Conservation (phyloP, 2,329 filamentous ascomycete species). For the Cladosporium sphaerospermum region DNA sequence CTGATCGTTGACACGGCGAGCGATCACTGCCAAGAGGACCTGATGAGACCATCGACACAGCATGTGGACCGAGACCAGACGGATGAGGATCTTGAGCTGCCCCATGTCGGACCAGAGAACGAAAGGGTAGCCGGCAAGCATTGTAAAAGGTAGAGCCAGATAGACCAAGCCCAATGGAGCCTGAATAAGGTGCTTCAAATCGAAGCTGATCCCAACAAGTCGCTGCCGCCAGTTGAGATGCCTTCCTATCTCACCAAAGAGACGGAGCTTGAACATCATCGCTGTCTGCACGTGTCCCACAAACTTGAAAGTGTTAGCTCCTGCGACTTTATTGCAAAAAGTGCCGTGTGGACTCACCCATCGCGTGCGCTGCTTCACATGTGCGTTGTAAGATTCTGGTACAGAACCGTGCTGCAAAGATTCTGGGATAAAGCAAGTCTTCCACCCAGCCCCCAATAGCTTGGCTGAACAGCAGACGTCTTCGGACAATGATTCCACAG, state of each 20-base stretch:
- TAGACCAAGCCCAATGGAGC: slow-evolving; percentile 12
- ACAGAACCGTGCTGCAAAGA: slow-evolving; percentile 55
- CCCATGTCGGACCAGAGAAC: slow-evolving; percentile 12
- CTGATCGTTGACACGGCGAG: slow-evolving; percentile 3
- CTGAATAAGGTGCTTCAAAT: slow-evolving; percentile 12
- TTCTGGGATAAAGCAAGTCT: slow-evolving; percentile 55
- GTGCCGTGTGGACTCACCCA: slow-evolving; percentile 31
- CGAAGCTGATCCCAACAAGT: slow-evolving; percentile 11
- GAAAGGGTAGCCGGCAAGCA: slow-evolving; percentile 14
- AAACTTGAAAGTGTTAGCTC: slow-evolving; percentile 2
- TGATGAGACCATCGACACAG: slow-evolving; percentile 15
- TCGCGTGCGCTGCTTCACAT: slow-evolving; percentile 52
- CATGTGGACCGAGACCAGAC: slow-evolving; percentile 11
- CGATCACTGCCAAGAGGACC: slow-evolving; percentile 9
- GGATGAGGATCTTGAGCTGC: slow-evolving; percentile 12
- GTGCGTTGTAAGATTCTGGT: slow-evolving; percentile 50
- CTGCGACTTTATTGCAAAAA: not conserved
- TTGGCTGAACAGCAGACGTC: slow-evolving; percentile 55
- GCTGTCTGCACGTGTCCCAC: slow-evolving; percentile 15
- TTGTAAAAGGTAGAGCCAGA: slow-evolving; percentile 12
- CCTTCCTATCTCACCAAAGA: slow-evolving; percentile 10
- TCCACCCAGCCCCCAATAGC: slow-evolving; percentile 56
- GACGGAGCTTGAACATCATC: slow-evolving; percentile 12
- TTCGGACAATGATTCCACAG: slow-evolving; percentile 54
- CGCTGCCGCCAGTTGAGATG: slow-evolving; percentile 13